These are phyloP conservation scores for Xylaria sp. DNA, from an alignment of 2,329 filamentous ascomycete species.

Conservation along the genomic window DNA sequence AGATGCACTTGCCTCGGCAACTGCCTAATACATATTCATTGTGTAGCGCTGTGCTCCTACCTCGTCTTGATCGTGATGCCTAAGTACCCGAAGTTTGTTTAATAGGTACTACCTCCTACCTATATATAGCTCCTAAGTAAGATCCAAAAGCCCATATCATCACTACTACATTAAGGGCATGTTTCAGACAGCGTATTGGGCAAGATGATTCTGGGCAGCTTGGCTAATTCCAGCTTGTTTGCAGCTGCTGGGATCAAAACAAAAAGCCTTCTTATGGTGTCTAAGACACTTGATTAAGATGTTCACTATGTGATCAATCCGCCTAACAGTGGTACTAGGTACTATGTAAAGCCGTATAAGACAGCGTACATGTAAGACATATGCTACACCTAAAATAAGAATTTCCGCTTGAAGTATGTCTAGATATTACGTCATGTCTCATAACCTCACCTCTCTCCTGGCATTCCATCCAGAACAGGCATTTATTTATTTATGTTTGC, in stretches of 20 bases:
- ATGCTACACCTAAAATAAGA: constrained; percentile 20
- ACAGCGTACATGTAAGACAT: no score
- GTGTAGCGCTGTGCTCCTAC: background rate
- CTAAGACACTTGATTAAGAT: background rate
- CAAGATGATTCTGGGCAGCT: background rate
- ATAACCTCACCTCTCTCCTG: background rate
- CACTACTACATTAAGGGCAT: background rate
- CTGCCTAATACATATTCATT: background rate
- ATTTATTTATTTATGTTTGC: background rate
- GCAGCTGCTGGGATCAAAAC: background rate
- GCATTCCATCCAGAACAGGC: background rate
- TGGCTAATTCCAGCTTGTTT: background rate
- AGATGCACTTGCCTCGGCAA: background rate
- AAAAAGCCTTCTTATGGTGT: background rate
- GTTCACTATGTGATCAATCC: background rate
- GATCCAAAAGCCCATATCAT: background rate
- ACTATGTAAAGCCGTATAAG: no score
- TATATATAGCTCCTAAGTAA: background rate
- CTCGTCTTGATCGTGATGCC: background rate
- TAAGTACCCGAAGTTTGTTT: background rate
- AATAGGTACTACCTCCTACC: no score
- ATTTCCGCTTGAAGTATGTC: constrained; percentile 16
- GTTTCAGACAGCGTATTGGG: background rate
- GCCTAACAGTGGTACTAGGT: no score
- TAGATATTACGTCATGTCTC: background rate